A percentile compares a stretch with the other conserved stretches of the same genome.
These are phyloP conservation scores for Rhodosporidiobolus sp. DNA, from an alignment of 768 basidiomycete genomes.

Conservation along the genomic window DNA sequence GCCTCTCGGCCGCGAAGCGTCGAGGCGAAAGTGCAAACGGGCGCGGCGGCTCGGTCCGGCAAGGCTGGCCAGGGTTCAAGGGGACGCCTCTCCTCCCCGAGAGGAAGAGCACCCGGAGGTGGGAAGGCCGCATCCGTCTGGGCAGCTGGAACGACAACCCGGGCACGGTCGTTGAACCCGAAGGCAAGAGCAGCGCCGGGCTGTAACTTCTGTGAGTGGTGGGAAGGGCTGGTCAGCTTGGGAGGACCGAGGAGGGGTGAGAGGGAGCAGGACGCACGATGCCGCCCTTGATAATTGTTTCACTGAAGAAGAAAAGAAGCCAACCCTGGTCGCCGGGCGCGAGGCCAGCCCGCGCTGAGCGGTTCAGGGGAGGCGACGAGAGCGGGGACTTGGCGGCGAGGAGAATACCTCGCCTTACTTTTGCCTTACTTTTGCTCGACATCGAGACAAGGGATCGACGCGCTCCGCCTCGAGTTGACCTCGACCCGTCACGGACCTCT, in stretches of 20 bases:
- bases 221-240: constrained; percentile 3
- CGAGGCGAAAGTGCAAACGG: neutral
- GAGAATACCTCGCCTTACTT: too few species aligned
- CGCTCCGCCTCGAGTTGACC: neutral
- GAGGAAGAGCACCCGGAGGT: constrained; percentile 28
- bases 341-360: too few species aligned
- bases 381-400: too few species aligned
- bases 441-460: too few species aligned
- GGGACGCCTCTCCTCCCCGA: constrained; percentile 16
- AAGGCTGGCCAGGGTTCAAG: constrained; percentile 29
- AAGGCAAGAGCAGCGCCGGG: constrained; percentile 17
- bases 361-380: neutral
- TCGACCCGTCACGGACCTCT: neutral
- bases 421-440: too few species aligned
- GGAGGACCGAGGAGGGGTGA: too few species aligned
- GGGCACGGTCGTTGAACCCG: constrained; percentile 27
- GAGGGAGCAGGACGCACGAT: constrained; percentile 5
- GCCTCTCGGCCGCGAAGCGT: neutral
- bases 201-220: constrained; percentile 20
- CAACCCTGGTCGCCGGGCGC: too few species aligned
- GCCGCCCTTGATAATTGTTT: constrained; percentile 11
- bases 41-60: constrained; percentile 11
- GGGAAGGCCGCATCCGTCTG: constrained; percentile 29
- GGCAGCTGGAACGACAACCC: constrained; percentile 37
- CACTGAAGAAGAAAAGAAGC: constrained; percentile 7